A percentile compares a stretch with the other conserved stretches of the same genome.
phyloP scores from a whole-genome alignment of 2,329 filamentous ascomycete genomes.

The Ascocoryne sarcoides region DNA sequence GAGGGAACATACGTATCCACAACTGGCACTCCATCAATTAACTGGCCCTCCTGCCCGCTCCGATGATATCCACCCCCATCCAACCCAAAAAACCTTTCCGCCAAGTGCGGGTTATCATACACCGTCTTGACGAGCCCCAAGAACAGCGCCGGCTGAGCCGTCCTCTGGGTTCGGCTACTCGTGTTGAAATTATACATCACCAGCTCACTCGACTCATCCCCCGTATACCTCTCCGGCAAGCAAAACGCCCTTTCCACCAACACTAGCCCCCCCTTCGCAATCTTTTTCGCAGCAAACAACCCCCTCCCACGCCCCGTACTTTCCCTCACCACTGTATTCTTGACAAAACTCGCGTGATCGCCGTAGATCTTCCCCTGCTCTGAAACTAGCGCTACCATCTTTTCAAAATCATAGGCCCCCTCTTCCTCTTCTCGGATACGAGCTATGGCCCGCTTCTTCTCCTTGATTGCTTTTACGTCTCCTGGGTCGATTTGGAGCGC shows the following conservation, averaged over 20 bases:
- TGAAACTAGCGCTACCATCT: conserved; percentile 4
- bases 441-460: conserved; percentile 2
- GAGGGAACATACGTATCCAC: conserved; percentile 10
- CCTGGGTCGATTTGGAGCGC: conserved; percentile 5
- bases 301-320: conserved; percentile 5
- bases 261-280: conserved; percentile 10
- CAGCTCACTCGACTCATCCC: background rate
- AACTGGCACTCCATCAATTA: conserved; percentile 13
- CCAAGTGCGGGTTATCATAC: conserved; percentile 5
- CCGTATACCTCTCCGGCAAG: conserved; percentile 9
- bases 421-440: conserved; percentile 8
- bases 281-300: conserved; percentile 6
- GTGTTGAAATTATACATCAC: conserved; percentile 14
- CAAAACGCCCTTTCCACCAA: conserved; percentile 14
- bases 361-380: conserved; percentile 2
- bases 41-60: conserved; percentile 7
- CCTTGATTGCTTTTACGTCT: conserved; percentile 8
- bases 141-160: conserved; percentile 10
- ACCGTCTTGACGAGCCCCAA: conserved; percentile 8
- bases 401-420: conserved; percentile 11
- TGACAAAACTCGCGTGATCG: conserved; percentile 10
- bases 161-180: conserved; percentile 7
- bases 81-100: conserved; percentile 7
- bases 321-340: conserved; percentile 2
- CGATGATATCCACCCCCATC: conserved; percentile 11